Percentiles rank a stretch among this genome's conserved stretches.
Evolutionary conservation across 257 asterid species (phyloP).

Genomic region (Solanum tarijense): DNA sequence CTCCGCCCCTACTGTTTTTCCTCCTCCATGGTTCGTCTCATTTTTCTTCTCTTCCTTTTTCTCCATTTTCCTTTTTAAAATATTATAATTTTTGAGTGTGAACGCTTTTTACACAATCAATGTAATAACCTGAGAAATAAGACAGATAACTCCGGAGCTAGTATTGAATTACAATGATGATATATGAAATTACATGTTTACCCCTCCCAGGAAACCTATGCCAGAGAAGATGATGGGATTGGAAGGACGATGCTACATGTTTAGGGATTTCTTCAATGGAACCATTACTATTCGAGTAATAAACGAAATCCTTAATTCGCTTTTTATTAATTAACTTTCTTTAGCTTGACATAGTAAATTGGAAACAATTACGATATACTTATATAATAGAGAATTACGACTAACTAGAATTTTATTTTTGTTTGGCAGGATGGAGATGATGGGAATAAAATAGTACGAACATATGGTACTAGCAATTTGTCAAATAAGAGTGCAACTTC

Average conservation of each 20-base stretch:
- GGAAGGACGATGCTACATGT: slow-evolving; percentile 6
- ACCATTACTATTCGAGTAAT: slow-evolving; percentile 3
- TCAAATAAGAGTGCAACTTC: background rate
- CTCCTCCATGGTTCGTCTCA: slow-evolving; percentile 4
- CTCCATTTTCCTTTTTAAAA: background rate
- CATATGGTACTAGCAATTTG: background rate
- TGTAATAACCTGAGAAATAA: too few species aligned
- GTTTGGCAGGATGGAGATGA: background rate
- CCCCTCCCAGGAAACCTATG: background rate
- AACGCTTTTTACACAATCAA: background rate
- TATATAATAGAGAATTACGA: background rate
- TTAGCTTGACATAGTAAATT: background rate
- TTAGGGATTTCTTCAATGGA: slow-evolving; percentile 20
- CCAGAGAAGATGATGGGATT: background rate
- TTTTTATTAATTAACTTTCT: background rate
- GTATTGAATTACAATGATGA: background rate
- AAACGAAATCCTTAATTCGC: background rate
- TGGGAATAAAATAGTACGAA: background rate
- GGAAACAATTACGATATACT: background rate
- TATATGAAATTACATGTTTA: background rate
- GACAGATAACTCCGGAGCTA: background rate
- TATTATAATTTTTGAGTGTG: background rate
- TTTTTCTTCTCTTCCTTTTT: too few species aligned
- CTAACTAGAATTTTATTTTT: background rate
- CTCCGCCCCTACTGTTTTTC: background rate